Base-by-base conservation (phyloP, 1,139 yeast species). In the Magnusiomyces ingens region DNA sequence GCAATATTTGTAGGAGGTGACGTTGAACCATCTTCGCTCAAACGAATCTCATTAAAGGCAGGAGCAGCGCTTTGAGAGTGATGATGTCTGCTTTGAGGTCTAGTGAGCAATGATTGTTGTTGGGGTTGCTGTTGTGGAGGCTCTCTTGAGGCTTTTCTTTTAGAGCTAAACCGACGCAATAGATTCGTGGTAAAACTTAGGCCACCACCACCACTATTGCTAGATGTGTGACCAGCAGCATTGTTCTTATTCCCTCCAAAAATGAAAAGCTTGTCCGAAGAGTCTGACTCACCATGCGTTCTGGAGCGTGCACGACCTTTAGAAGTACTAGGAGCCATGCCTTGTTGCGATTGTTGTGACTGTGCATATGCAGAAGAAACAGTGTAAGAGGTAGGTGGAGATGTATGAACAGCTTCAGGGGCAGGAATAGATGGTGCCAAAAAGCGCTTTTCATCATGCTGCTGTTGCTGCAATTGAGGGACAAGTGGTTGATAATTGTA, bases 81-180 rank as follows among this genome's bases (percentile, higher is more conserved):
- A 15, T 48, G 50, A 15, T 48, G 45, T 48, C 41, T 48, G 40
- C 43, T 35, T 26, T 37, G 38, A 29, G 47, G 26, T 29, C 47
- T 8, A 8, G 15, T 18, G 6, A 35, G 12, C 12, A 22, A 19
- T 32, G 48, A 17, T 37, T n/a, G 15, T 10, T 6, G 36, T 3
- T 26, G 10, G 6, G 36, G 36, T 8, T 13, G n/a, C n/a, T n/a
- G n/a, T 13, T 49, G 47, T 18, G 55, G 52, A 19, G 49, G 26
- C 6, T 55, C 57, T 18, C 56, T 50, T 15, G 51, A 60, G 2
- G 63, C 59, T 53, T 59, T 62, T 40, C 65, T 57, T 26, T 60
- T 61, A n/a, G 67, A 62, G 45, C 62, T 57, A 51, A 65, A 62
- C 46, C 64, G 57, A 13, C 69, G 60, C 32, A 65, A 52, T 41